These are phyloP conservation scores for Scleromitrula shiraiana DNA, from an alignment of 2,329 filamentous ascomycete species.

Conservation along the genomic window DNA sequence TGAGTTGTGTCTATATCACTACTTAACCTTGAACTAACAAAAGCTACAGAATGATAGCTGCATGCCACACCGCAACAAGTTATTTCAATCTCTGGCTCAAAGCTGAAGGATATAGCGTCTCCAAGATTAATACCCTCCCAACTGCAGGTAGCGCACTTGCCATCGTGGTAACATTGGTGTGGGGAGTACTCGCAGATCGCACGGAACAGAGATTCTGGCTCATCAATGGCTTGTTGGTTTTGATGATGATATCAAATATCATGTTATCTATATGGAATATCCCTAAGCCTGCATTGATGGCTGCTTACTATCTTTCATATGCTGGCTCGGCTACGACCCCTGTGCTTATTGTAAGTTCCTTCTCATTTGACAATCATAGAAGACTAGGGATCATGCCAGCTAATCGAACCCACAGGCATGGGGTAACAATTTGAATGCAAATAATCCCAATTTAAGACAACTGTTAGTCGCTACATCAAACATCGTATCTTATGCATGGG, in stretches of 20 bases:
- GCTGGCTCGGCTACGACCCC: not conserved
- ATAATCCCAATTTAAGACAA: not conserved
- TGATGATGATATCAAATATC: not conserved
- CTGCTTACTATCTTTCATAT: not conserved
- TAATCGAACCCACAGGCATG: not conserved
- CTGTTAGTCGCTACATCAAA: not conserved
- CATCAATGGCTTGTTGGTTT: not conserved
- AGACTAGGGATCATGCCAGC: too few relatives aligned
- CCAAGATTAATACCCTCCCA: not conserved
- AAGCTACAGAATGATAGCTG: not conserved
- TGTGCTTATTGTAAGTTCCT: not conserved
- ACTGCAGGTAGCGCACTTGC: not conserved
- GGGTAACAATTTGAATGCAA: not conserved
- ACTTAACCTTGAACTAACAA: too few relatives aligned
- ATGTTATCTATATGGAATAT: not conserved
- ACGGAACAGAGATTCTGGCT: not conserved
- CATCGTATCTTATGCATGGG: not conserved
- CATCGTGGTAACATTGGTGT: not conserved
- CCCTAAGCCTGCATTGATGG: not conserved
- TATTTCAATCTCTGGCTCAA: constrained; percentile 2
- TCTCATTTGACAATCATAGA: not conserved
- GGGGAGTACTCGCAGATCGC: not conserved
- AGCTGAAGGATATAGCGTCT: not conserved
- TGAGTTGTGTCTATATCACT: not conserved
- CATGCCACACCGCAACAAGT: not conserved